Percentiles rank a stretch among this genome's conserved stretches.
These are phyloP conservation scores for Termitomyces heimii DNA, from an alignment of 768 basidiomycete genomes.

Conservation along the genomic window DNA sequence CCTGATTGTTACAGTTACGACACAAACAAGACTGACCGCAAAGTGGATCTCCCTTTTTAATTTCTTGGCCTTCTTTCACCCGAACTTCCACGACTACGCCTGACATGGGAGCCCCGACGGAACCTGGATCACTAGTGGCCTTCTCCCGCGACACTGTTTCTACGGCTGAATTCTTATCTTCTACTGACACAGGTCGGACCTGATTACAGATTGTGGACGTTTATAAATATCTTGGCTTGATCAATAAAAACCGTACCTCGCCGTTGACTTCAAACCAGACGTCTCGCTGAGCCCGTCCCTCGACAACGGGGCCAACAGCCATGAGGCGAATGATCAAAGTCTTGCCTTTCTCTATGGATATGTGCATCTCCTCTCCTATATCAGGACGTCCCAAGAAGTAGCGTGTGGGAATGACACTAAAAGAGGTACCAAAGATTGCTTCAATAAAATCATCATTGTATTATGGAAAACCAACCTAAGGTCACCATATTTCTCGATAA, in stretches of 20 bases:
- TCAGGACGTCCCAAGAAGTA: slow-evolving; percentile 94
- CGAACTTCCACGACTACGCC: slow-evolving; percentile 98
- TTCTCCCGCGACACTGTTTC: slow-evolving; percentile 94
- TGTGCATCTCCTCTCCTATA: slow-evolving; percentile 93
- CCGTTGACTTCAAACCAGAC: slow-evolving; percentile 99
- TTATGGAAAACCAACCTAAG: slow-evolving; percentile 54
- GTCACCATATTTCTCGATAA: slow-evolving; percentile 94
- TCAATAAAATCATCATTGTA: neutral
- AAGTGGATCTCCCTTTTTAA: slow-evolving; percentile 96
- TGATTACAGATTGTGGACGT: slow-evolving; percentile 26
- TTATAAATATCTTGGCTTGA: slow-evolving; percentile 4
- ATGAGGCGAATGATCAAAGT: slow-evolving; percentile 94
- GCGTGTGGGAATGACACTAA: slow-evolving; percentile 91
- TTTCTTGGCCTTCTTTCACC: slow-evolving; percentile 96
- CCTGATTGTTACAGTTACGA: slow-evolving; percentile 10
- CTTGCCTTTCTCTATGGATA: slow-evolving; percentile 95
- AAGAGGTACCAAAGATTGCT: slow-evolving; percentile 11
- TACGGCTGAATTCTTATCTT: slow-evolving; percentile 96
- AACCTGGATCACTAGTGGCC: slow-evolving; percentile 89
- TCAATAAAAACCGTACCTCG: slow-evolving; percentile 49
- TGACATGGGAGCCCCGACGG: slow-evolving; percentile 96
- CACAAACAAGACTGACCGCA: slow-evolving; percentile 54
- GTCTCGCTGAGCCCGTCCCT: slow-evolving; percentile 88
- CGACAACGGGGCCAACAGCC: slow-evolving; percentile 90
- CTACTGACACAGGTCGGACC: slow-evolving; percentile 92